These are phyloP conservation scores for Ascodesmis nigricans DNA, from an alignment of 495 filamentous ascomycete genomes.

Conservation along the genomic window DNA sequence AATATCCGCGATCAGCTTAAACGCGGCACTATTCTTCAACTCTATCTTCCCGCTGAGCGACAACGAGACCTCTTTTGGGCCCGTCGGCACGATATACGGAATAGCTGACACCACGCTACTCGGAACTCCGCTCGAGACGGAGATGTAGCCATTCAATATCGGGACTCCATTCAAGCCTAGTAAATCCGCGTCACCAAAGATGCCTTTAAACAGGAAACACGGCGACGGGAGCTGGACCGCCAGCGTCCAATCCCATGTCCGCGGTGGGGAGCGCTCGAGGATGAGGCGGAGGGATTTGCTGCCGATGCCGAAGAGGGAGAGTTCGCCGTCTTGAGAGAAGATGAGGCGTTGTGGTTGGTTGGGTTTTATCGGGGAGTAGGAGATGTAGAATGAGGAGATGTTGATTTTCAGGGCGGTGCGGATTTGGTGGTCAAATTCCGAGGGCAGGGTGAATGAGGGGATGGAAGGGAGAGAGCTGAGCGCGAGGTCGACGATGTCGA, in stretches of 20 bases:
- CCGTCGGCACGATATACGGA: no score
- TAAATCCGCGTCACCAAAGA: neutral
- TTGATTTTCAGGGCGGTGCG: neutral
- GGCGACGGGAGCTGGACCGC: neutral
- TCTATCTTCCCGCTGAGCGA: neutral
- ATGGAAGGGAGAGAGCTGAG: neutral
- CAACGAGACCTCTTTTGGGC: neutral
- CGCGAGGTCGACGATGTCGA: neutral
- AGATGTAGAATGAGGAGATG: neutral
- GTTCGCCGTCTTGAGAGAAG: neutral
- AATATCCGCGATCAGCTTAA: neutral
- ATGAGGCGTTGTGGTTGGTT: neutral
- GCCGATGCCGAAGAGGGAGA: neutral
- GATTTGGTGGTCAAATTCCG: neutral
- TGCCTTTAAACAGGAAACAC: neutral
- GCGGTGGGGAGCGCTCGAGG: neutral
- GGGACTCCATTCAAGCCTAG: neutral
- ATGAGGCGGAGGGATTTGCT: neutral
- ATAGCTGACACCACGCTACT: no score
- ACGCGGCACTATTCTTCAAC: neutral
- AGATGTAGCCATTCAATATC: neutral
- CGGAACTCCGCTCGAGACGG: neutral
- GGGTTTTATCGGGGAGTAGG: neutral
- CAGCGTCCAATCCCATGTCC: neutral
- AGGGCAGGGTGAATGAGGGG: neutral